Base-by-base conservation (phyloP, 305 asterid species). In the Plantago lanceolata region DNA sequence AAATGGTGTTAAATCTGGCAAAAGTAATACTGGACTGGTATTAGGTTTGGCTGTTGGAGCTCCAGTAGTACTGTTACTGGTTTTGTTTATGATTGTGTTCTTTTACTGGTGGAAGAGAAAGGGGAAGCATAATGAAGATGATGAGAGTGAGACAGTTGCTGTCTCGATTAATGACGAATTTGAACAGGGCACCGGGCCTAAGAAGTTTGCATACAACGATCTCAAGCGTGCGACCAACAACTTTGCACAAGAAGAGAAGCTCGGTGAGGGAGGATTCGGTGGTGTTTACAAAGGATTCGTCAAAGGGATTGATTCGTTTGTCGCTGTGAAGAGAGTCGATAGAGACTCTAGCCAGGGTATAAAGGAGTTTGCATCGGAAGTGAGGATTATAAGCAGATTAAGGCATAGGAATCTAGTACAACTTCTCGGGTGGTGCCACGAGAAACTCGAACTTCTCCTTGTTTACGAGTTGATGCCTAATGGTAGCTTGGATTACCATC, bases 211-310 rank as follows among this genome's bases (percentile, higher is more conserved):
- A 0, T 75, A 76, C 14, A 21, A 26, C 0, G 78, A 76, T 9
- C 19, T 84, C 44, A 67, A 64, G 13, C 21, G 52, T 8, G 82
- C 78, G 3, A 81, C 90, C 0, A 56, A 69, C 47, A 67, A 77
- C 28, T 83, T 85, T 33, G 63, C 80, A 0, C 73, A 70, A 35
- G 61, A 40, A 6, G 66, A 64, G 55, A 83, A 81, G 75, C 81
- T 83, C 7, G 94, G 94, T 19, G 85, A 81, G 54, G 94, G 94
- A 3, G 90, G 94, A 13, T 83, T 81, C 48, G 90, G 90, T 0
- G 77, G 74, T n/a, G 90, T 85, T 48, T 85, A 81, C 54, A 66
- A 45, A 64, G 88, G 90, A 0, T 67, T 71, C 37, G 58, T 84
- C 61, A 71, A 48, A 21, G 86, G 71, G 51, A 53, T 35, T 6